These are phyloP conservation scores for Calonectria ilicicola DNA, from an alignment of 2,329 filamentous ascomycete species.

Conservation along the genomic window DNA sequence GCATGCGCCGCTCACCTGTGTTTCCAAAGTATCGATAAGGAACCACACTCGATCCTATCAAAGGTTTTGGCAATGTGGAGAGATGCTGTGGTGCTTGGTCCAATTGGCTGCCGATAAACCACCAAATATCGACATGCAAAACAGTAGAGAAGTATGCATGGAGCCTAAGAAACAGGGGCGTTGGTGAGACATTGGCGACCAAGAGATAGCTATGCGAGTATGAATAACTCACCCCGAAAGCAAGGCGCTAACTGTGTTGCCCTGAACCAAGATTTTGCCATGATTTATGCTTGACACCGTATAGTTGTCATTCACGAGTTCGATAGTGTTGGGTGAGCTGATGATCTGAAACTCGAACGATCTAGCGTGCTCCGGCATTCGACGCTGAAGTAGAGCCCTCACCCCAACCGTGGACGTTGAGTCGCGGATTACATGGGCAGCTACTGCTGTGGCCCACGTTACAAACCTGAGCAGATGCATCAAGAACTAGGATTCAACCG, in stretches of 20 bases:
- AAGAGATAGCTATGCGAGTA: neutral
- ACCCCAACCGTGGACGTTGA: neutral
- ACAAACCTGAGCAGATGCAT: neutral
- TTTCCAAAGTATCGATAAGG: neutral
- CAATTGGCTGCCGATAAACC: neutral
- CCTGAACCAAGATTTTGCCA: neutral
- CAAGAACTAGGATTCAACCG: neutral
- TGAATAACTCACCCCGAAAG: neutral
- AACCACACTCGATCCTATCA: neutral
- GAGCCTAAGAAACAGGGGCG: neutral
- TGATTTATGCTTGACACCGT: neutral
- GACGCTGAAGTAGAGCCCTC: neutral
- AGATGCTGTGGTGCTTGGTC: neutral
- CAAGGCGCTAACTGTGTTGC: neutral
- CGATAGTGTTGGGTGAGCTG: neutral
- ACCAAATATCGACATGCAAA: slow-evolving; percentile 1
- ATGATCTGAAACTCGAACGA: neutral
- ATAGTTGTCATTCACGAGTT: neutral
- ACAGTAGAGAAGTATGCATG: neutral
- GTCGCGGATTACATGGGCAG: neutral
- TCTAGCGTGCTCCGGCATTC: neutral
- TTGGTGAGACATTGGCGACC: neutral
- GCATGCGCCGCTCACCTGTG: neutral
- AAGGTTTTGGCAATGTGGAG: neutral
- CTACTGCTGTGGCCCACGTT: neutral